These are phyloP conservation scores for Podospora pseudoanserina DNA, from an alignment of 495 filamentous ascomycete species.

Conservation along the genomic window DNA sequence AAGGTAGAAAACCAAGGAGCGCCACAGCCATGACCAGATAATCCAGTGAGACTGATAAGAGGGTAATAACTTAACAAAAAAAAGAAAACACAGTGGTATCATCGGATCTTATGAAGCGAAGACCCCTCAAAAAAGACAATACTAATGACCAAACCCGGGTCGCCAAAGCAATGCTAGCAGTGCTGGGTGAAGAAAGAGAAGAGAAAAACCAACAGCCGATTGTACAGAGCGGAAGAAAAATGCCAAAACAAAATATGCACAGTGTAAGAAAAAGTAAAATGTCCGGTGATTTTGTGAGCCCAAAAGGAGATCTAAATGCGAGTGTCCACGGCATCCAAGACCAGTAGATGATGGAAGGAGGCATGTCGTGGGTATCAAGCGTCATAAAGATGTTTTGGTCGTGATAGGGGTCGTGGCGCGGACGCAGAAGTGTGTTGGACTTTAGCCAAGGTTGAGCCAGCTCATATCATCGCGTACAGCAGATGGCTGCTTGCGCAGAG, in stretches of 20 bases:
- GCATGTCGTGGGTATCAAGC: not conserved
- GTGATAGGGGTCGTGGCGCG: not conserved
- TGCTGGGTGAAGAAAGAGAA: slow-evolving; percentile 9
- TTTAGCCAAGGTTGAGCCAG: slow-evolving; percentile 64
- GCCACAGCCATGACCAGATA: not conserved
- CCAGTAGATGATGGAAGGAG: not conserved
- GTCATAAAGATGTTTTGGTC: not conserved
- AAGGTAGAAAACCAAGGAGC: not conserved
- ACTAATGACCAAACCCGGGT: slow-evolving; percentile 24
- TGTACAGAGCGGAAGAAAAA: slow-evolving; percentile 14
- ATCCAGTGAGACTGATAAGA: not conserved
- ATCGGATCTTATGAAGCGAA: not conserved
- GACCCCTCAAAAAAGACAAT: slow-evolving; percentile 3
- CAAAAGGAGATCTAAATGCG: not conserved
- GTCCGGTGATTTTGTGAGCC: not conserved
- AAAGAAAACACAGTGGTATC: not conserved
- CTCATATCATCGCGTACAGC: slow-evolving; percentile 58
- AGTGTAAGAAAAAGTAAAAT: slow-evolving; percentile 4
- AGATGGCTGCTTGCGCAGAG: slow-evolving; percentile 16
- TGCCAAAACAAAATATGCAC: slow-evolving; percentile 9
- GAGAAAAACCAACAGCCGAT: not conserved
- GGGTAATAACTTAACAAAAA: not conserved
- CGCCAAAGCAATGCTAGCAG: slow-evolving; percentile 23
- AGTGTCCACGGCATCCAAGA: not conserved
- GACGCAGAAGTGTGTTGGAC: slow-evolving; percentile 7